A percentile compares a stretch with the other conserved stretches of the same genome.
Evolutionary conservation across 1,139 yeast species (phyloP).

Genomic region (Yamadazyma triangularis): DNA sequence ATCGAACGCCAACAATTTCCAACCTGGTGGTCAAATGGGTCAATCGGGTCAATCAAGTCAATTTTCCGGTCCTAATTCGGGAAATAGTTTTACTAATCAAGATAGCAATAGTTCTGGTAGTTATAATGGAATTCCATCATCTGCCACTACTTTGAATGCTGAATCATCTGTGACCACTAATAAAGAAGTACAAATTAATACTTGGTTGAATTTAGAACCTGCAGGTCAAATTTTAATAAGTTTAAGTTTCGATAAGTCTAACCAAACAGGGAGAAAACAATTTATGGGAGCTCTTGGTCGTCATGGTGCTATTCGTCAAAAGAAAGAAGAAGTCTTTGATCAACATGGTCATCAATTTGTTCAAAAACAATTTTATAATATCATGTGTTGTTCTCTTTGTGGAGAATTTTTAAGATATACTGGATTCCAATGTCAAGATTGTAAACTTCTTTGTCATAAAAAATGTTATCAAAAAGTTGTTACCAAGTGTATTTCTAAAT

Average conservation of each 20-base stretch:
- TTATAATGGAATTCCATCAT: conserved; percentile 1
- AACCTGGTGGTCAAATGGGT: neutral
- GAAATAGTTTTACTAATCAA: neutral
- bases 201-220: conserved; percentile 95
- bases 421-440: conserved; percentile 96
- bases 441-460: conserved; percentile 89
- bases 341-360: conserved; percentile 97
- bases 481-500: conserved; percentile 90
- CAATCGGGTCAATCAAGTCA: no score
- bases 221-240: conserved; percentile 82
- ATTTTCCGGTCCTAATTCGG: neutral
- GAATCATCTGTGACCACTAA: conserved; percentile 1
- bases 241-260: conserved; percentile 72
- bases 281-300: conserved; percentile 82
- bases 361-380: conserved; percentile 90
- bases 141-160: neutral
- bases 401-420: conserved; percentile 90
- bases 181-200: conserved; percentile 41
- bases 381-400: conserved; percentile 96
- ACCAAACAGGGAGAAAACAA: conserved; percentile 47
- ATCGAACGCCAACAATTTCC: conserved; percentile 15
- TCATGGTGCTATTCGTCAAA: conserved; percentile 95
- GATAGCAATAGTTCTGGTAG: conserved; percentile 1
- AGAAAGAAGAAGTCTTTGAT: conserved; percentile 91
- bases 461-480: conserved; percentile 93